Evolutionary conservation across 2,329 filamentous ascomycete species (phyloP).

Genomic region (Zasmidium angulare): DNA sequence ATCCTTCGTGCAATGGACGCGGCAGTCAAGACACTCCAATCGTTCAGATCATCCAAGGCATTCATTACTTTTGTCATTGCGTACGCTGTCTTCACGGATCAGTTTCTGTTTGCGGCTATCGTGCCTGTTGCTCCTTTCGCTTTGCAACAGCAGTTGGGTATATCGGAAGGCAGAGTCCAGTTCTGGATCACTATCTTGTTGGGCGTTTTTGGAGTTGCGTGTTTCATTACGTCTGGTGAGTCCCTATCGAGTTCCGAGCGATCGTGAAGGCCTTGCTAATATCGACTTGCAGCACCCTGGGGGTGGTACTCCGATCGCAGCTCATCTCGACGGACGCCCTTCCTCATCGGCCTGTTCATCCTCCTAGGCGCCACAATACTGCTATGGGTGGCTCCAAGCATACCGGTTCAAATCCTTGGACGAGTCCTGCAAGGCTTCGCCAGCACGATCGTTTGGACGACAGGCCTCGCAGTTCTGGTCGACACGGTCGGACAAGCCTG

Average conservation of each 20-base stretch:
- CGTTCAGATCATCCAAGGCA: constrained; percentile 22
- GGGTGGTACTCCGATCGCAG: constrained; percentile 62
- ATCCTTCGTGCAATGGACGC: constrained; percentile 2
- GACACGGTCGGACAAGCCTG: constrained; percentile 63
- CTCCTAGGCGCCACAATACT: constrained; percentile 62
- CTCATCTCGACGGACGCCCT: constrained; percentile 59
- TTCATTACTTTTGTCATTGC: constrained; percentile 18
- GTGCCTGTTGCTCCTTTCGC: constrained; percentile 15
- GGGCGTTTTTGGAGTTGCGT: constrained; percentile 64
- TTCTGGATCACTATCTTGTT: constrained; percentile 72
- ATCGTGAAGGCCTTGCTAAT: constrained; percentile 41
- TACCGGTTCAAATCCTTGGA: constrained; percentile 49
- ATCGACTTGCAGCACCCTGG: constrained; percentile 43
- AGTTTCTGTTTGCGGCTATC: constrained; percentile 21
- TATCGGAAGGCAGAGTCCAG: constrained; percentile 52
- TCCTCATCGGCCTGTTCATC: constrained; percentile 62
- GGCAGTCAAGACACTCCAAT: constrained; percentile 1
- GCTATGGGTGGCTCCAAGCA: constrained; percentile 58
- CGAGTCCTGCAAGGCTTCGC: constrained; percentile 66
- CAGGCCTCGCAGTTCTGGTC: constrained; percentile 67
- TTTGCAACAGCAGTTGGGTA: constrained; percentile 7
- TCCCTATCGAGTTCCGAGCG: constrained; percentile 41
- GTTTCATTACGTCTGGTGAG: constrained; percentile 51
- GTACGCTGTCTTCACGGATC: constrained; percentile 21
- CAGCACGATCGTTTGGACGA: constrained; percentile 69